These are phyloP conservation scores for Vigna radiata DNA, from an alignment of 306 rosid species.

Conservation along the genomic window DNA sequence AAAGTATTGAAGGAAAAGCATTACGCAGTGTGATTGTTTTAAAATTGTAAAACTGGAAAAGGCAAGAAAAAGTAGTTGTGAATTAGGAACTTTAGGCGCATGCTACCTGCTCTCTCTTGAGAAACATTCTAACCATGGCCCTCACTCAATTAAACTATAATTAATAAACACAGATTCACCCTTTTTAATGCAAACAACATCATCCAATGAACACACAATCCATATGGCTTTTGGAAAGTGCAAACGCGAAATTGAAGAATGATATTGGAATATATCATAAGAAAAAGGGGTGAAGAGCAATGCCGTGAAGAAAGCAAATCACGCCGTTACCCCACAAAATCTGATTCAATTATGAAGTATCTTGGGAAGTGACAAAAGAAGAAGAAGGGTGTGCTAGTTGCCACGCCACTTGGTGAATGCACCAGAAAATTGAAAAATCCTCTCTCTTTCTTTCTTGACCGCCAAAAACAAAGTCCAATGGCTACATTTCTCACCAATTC, in stretches of 20 bases:
- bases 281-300: slow-evolving; percentile 6
- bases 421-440: slow-evolving; percentile 6
- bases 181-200: neutral
- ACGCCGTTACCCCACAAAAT: slow-evolving; percentile 50
- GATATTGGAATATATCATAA: neutral
- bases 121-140: slow-evolving; percentile 57
- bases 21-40: neutral
- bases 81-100: slow-evolving; percentile 37
- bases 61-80: neutral
- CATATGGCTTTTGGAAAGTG: slow-evolving; percentile 13
- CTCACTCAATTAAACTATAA: neutral
- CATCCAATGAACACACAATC: neutral
- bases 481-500: slow-evolving; percentile 19
- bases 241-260: neutral
- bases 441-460: neutral
- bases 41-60: slow-evolving; percentile 8
- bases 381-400: slow-evolving; percentile 35
- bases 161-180: neutral
- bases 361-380: slow-evolving; percentile 44
- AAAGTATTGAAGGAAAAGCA: neutral
- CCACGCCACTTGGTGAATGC: slow-evolving; percentile 1
- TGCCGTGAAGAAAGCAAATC: slow-evolving; percentile 47
- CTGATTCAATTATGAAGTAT: slow-evolving; percentile 23
- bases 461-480: neutral
- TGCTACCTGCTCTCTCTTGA: slow-evolving; percentile 48